Base-by-base conservation (phyloP, 1,139 yeast genomes). In the Diutina mesorugosa region DNA sequence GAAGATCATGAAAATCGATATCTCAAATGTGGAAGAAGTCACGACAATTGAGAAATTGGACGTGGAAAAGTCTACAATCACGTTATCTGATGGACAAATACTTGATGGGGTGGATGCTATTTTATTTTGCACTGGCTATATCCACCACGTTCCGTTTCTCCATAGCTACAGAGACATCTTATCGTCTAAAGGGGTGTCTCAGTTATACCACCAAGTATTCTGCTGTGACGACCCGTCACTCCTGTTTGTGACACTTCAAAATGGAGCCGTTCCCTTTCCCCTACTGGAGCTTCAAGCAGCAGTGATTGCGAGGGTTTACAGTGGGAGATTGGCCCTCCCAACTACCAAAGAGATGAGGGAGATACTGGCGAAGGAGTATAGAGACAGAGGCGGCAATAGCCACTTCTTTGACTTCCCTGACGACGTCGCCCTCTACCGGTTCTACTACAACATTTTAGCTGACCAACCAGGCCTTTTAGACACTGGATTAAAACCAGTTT, bases 51-150 rank as follows among this genome's bases (percentile, higher is more conserved):
- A 66, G 10, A 60, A 64, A 47, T 71, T 74, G 57, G 66, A 71
- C 55, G 64, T 64, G 38, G 6, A n/a, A 3, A 16, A n/a, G 7
- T 28, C 26, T 2, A 10, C 16, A 16, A 16, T 32, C 1, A 1
- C 4, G 6, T 6, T 32, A 14, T 6, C 45, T 6, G 62, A 64
- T 21, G 46, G 56, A 3, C 59, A 63, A 38, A 59, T 55, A 1
- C 55, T 73, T 12, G 53, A 57, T 0, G 68, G 72, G 55, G 72
- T 83, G 51, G 87, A 81, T 57, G 64, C 61, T 21, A 66, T 85
- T n/a, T 65, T 85, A 3, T 84, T 79, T 65, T 86, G 87, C 41
- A 85, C 90, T 1, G 90, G 90, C 0, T 85, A 80, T 65, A 69
- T 73, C 35, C 76, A 76, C 62, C 67, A 68, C 55, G 59, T 75